These are phyloP conservation scores for Setaria viridis DNA, from an alignment of 202 grass and related monocot species.

Conservation along the genomic window DNA sequence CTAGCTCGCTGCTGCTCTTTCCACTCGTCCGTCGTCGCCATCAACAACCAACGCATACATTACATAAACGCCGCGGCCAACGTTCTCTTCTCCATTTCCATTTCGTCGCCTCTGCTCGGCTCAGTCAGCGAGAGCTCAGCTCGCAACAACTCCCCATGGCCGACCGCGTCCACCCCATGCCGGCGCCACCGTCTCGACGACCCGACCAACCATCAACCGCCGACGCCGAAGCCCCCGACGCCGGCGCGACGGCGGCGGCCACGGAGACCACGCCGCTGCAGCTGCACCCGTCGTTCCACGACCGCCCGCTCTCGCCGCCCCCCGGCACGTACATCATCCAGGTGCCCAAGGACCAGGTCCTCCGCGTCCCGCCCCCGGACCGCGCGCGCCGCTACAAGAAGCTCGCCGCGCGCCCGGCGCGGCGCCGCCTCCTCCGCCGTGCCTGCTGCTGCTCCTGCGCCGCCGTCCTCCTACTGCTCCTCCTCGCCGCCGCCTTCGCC, in stretches of 20 bases:
- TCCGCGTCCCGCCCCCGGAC: constrained; percentile 71
- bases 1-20: no score
- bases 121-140: constrained; percentile 4
- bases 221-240: neutral
- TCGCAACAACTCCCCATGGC: constrained; percentile 22
- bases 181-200: neutral
- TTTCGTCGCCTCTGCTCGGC: neutral
- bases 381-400: constrained; percentile 43
- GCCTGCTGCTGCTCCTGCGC: constrained; percentile 41
- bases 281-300: constrained; percentile 42
- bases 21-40: no score
- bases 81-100: neutral
- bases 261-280: constrained; percentile 43
- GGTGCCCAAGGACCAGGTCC: constrained; percentile 79
- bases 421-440: constrained; percentile 26
- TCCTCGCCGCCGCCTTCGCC: constrained; percentile 39
- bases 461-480: neutral
- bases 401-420: constrained; percentile 43
- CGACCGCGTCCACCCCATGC: constrained; percentile 67
- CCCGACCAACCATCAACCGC: neutral
- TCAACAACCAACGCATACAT: neutral
- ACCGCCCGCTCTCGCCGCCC: neutral
- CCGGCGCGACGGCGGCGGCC: no score
- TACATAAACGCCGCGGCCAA: neutral
- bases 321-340: constrained; percentile 69